Conservation (phyloP, 371 early-diverging fungal genomes). For the Polyrhizophydium stewartii region DNA sequence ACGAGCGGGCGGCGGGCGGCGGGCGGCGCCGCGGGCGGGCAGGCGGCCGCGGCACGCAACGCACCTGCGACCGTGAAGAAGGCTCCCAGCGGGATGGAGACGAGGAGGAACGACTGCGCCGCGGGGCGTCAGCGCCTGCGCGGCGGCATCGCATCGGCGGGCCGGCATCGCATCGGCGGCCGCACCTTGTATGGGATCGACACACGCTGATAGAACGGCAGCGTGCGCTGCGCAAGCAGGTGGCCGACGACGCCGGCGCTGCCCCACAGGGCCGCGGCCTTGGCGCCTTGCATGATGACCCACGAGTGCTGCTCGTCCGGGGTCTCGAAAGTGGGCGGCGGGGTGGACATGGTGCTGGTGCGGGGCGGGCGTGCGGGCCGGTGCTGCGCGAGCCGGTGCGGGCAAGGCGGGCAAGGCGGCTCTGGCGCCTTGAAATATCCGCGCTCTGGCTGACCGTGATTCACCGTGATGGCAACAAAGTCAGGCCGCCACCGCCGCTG, state of each 20-base stretch:
- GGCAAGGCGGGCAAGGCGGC: no score
- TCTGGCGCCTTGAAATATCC: no score
- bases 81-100: neutral
- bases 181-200: neutral
- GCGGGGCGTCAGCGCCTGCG: neutral
- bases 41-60: no score
- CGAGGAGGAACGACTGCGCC: neutral
- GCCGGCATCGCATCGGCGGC: no score
- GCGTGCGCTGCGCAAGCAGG: neutral
- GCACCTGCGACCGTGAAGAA: neutral
- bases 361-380: no score
- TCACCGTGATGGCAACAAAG: no score
- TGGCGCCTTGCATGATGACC: neutral
- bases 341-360: no score
- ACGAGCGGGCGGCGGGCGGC: no score
- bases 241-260: neutral
- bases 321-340: neutral
- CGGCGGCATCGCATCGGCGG: neutral
- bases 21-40: no score
- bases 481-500: no score
- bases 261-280: neutral
- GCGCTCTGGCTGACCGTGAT: no score
- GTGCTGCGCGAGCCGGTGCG: no score
- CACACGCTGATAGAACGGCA: neutral
- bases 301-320: neutral